Evolutionary conservation across 169 alveolate species (phyloP).

Genomic region (Plasmodium vivax): DNA sequence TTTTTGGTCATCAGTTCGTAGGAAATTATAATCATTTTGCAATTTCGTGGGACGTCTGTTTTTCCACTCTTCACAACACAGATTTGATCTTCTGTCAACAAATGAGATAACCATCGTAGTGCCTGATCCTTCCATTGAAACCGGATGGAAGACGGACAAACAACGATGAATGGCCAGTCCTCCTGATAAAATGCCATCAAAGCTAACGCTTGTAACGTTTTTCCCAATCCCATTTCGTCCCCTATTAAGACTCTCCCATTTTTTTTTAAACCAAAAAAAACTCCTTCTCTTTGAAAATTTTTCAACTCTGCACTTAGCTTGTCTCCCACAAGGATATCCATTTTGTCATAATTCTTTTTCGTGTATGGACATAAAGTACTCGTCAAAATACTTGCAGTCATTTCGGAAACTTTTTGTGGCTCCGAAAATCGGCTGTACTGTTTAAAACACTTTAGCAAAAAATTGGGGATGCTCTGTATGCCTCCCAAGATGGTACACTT

Average conservation of each 20-base stretch:
- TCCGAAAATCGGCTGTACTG: constrained; percentile 72
- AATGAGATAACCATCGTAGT: constrained; percentile 92
- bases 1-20: constrained; percentile 84
- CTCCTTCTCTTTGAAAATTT: constrained; percentile 96
- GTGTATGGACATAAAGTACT: constrained; percentile 76
- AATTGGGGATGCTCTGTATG: constrained; percentile 81
- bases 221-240: constrained; percentile 99
- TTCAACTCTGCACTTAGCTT: constrained; percentile 81
- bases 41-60: constrained; percentile 11
- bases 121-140: constrained; percentile 95
- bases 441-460: constrained; percentile 78
- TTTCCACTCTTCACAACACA: constrained; percentile 82
- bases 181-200: constrained; percentile 90
- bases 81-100: constrained; percentile 77
- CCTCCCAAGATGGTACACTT: constrained; percentile 75
- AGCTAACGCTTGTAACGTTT: constrained; percentile 97
- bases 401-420: constrained; percentile 75
- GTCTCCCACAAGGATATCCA: constrained; percentile 76
- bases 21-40: constrained; percentile 82
- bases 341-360: constrained; percentile 50
- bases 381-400: constrained; percentile 73
- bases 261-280: constrained; percentile 91
- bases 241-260: constrained; percentile 96
- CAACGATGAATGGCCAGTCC: constrained; percentile 96
- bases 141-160: constrained; percentile 95